A percentile compares a stretch with the other conserved stretches of the same genome.
phyloP scores from a whole-genome alignment of 2,329 filamentous ascomycete species.

The Cladophialophora bantiana region DNA sequence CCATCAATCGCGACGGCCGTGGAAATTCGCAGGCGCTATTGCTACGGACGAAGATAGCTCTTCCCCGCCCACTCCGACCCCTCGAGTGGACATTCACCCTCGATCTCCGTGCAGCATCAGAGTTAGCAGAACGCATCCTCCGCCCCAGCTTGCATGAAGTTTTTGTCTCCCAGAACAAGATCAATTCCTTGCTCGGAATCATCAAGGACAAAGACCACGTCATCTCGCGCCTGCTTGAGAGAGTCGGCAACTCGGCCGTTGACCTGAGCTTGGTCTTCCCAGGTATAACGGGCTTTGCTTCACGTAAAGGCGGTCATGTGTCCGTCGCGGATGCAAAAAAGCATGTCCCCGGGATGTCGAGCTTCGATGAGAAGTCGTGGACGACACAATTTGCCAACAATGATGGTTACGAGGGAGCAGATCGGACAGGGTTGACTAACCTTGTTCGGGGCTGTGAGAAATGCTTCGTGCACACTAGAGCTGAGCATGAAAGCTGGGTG shows the following conservation, averaged over 20 bases:
- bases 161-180: slow-evolving; percentile 55
- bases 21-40: slow-evolving; percentile 48
- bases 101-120: slow-evolving; percentile 47
- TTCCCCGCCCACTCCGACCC: slow-evolving; percentile 62
- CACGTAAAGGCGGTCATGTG: slow-evolving; percentile 53
- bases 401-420: slow-evolving; percentile 34
- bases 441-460: slow-evolving; percentile 35
- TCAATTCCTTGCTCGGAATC: slow-evolving; percentile 57
- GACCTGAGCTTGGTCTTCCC: slow-evolving; percentile 66
- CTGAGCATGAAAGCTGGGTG: slow-evolving; percentile 34
- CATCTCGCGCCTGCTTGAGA: slow-evolving; percentile 65
- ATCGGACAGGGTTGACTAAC: slow-evolving; percentile 28
- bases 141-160: slow-evolving; percentile 61
- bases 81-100: slow-evolving; percentile 62
- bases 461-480: slow-evolving; percentile 32
- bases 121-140: slow-evolving; percentile 59
- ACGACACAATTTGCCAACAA: slow-evolving; percentile 41
- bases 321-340: slow-evolving; percentile 58
- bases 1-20: slow-evolving; percentile 36
- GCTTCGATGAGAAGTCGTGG: slow-evolving; percentile 61
- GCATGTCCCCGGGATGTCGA: slow-evolving; percentile 61
- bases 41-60: slow-evolving; percentile 55
- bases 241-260: slow-evolving; percentile 62
- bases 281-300: slow-evolving; percentile 56
- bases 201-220: slow-evolving; percentile 66